Evolutionary conservation across 2,329 filamentous ascomycete species (phyloP), one percentile per base, ranked within the genome.

Genomic region (Botryotinia narcissicola): DNA sequence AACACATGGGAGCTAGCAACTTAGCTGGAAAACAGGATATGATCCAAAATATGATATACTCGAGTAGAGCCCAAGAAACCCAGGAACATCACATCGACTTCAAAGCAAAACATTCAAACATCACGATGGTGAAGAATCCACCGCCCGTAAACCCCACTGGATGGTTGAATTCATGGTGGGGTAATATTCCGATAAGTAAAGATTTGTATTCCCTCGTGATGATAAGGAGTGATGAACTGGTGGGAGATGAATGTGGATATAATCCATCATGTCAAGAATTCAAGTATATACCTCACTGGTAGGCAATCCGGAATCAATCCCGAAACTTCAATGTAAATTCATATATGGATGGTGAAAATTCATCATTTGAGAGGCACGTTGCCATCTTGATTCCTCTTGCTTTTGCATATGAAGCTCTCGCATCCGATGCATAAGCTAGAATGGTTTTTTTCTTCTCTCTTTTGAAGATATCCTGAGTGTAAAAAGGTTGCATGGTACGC

Each of bases 211-310:
- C 25, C 63, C 63, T 48, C 63, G 63, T 66, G 63, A 66, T 37
- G 63, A 66, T 66, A 66, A 48, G 63, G 48, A 46, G 42, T n/a
- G 20, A 48, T 48, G 63, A 66, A 51, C 63, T 66, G 42, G 63
- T 66, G 63, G 63, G 63, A 62, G 60, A 62, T 25, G 60, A 40
- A 40, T n/a, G 35, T 40, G 22, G 60, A 62, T 40, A 62, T n/a
- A 18, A 25, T n/a, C 22, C 35, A 62, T 40, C 25, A 12, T 40
- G 9, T 18, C 59, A 35, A n/a, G 12, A n/a, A 8, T 40, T n/a
- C 20, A 37, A n/a, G 25, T n/a, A 40, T 40, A 40, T 62, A 16
- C 20, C 32, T 62, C 20, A 25, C 60, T 40, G 60, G 60, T 16
- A 62, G 60, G 22, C 25, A 16, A 18, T 40, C 10, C 22, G 57